Percentiles rank a stretch among this genome's conserved stretches.
Conservation (phyloP, 2,329 filamentous ascomycete species). For the Cercospora brassicicola region DNA sequence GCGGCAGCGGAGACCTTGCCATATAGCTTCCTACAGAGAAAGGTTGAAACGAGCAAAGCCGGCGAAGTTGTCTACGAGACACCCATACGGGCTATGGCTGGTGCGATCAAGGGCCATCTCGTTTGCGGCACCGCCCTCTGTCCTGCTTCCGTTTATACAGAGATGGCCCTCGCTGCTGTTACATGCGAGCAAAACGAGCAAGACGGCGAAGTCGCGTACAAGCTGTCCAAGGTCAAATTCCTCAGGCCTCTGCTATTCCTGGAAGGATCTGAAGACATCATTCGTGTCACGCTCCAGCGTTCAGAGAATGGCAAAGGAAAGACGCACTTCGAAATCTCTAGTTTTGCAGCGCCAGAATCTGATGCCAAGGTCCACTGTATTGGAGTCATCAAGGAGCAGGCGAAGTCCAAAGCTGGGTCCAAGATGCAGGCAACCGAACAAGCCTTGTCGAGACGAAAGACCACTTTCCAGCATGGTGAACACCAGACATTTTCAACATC, state of each 20-base stretch:
- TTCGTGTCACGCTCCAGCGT: background rate
- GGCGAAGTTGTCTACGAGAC: slow-evolving; percentile 1
- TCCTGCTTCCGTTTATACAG: slow-evolving; percentile 21
- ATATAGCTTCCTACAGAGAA: slow-evolving; percentile 2
- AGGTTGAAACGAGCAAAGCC: background rate
- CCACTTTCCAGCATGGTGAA: slow-evolving; percentile 8
- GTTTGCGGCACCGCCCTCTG: slow-evolving; percentile 18
- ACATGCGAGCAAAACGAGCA: background rate
- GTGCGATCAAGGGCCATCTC: slow-evolving; percentile 18
- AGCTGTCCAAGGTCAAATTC: slow-evolving; percentile 6
- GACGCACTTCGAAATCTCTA: slow-evolving; percentile 1
- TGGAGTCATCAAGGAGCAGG: slow-evolving; percentile 3
- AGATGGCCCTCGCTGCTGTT: slow-evolving; percentile 19
- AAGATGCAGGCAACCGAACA: slow-evolving; percentile 9
- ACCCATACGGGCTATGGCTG: background rate
- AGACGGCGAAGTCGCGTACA: background rate
- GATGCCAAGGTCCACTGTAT: slow-evolving; percentile 9
- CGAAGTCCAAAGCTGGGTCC: background rate
- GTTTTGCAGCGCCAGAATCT: background rate
- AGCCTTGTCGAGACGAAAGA: background rate
- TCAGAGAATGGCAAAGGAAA: background rate
- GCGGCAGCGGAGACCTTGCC: background rate
- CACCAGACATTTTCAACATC: slow-evolving; percentile 15
- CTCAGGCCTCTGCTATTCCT: slow-evolving; percentile 6
- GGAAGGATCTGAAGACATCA: background rate